phyloP scores from a whole-genome alignment of 108 stramenopile species.

The Fragilaria radians region DNA sequence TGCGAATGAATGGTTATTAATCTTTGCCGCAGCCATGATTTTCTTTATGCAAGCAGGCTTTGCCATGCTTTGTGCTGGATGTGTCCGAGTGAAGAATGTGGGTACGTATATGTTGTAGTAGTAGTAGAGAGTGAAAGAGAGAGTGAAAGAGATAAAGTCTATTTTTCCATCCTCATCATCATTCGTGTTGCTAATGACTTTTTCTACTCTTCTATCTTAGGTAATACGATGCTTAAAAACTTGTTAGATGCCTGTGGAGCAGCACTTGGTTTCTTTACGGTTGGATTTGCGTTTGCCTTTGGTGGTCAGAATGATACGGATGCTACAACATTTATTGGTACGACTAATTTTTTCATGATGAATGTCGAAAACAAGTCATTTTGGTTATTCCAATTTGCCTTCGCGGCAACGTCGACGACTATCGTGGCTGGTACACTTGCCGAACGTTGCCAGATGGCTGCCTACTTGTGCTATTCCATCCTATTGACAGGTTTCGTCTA shows the following conservation, averaged over 20 bases:
- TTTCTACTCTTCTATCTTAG: too few relatives aligned
- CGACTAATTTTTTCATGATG: slow-evolving; percentile 76
- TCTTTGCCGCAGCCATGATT: slow-evolving; percentile 40
- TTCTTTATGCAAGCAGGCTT: slow-evolving; percentile 75
- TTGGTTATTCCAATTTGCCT: slow-evolving; percentile 87
- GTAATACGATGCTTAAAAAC: slow-evolving; percentile 81
- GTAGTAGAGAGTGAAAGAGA: too few relatives aligned
- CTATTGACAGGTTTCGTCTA: slow-evolving; percentile 81
- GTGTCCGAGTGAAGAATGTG: slow-evolving; percentile 72
- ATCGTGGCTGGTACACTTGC: slow-evolving; percentile 94
- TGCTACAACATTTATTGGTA: slow-evolving; percentile 56
- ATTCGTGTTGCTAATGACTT: too few relatives aligned
- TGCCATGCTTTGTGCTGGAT: slow-evolving; percentile 83
- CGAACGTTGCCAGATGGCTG: slow-evolving; percentile 88
- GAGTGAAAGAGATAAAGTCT: too few relatives aligned
- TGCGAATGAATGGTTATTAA: slow-evolving; percentile 15
- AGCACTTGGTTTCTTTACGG: slow-evolving; percentile 62
- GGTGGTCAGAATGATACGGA: slow-evolving; percentile 38
- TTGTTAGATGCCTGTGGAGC: slow-evolving; percentile 75
- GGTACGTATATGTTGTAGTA: slow-evolving; percentile 25
- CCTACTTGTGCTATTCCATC: slow-evolving; percentile 77
- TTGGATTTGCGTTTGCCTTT: slow-evolving; percentile 81
- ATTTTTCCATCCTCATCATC: too few relatives aligned
- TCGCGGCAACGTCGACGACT: slow-evolving; percentile 78
- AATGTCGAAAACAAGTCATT: slow-evolving; percentile 60